Conservation (phyloP, 106 monocot genomes). For the Narthecium ossifragum region DNA sequence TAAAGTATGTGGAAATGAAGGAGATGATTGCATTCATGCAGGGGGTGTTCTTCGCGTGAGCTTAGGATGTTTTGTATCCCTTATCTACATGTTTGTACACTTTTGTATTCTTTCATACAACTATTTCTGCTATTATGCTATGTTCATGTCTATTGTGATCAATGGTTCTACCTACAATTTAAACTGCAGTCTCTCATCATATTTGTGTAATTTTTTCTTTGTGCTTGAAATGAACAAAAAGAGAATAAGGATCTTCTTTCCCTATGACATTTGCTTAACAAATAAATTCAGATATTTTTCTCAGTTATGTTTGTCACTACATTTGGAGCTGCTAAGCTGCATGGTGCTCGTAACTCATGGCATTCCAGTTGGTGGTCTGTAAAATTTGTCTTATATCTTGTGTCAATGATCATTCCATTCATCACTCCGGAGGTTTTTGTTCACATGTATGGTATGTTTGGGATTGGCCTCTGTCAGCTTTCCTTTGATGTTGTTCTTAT, state of each 20-base stretch:
- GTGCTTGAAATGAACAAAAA: background rate
- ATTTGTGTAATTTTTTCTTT: background rate
- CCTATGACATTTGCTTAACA: constrained; percentile 16
- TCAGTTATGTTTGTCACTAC: constrained; percentile 46
- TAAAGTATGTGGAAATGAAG: constrained; percentile 25
- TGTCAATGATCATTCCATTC: constrained; percentile 33
- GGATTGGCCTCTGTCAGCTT: background rate
- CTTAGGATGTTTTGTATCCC: constrained; percentile 77
- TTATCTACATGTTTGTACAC: background rate
- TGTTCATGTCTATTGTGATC: too few relatives aligned
- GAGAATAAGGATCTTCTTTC: background rate
- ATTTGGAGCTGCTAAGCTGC: constrained; percentile 44
- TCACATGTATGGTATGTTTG: constrained; percentile 48
- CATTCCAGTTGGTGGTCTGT: constrained; percentile 65
- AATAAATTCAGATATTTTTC: constrained; percentile 51
- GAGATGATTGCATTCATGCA: constrained; percentile 40
- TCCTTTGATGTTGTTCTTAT: background rate
- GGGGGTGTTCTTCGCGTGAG: constrained; percentile 70
- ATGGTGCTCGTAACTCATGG: constrained; percentile 44
- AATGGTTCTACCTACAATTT: too few relatives aligned
- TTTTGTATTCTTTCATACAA: background rate
- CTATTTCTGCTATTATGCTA: background rate
- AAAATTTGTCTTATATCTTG: constrained; percentile 37
- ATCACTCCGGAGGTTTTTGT: constrained; percentile 38
- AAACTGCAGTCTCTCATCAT: background rate